These are phyloP conservation scores for Xylariales sp. DNA, from an alignment of 2,329 filamentous ascomycete species.

Conservation along the genomic window DNA sequence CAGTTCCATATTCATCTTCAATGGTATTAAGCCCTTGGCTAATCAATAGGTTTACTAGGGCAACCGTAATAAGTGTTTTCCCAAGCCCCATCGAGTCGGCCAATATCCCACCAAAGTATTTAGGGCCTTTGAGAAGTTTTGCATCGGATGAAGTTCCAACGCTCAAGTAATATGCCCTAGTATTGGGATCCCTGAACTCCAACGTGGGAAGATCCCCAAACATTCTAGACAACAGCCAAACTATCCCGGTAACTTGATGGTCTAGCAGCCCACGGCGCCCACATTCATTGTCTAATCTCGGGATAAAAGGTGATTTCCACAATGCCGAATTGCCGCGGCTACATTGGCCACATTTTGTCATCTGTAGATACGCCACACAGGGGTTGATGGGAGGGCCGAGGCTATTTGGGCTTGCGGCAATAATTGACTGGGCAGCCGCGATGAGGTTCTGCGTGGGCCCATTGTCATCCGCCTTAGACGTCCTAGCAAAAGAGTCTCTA, in stretches of 20 bases:
- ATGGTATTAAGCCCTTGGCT: constrained; percentile 39
- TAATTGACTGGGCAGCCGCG: constrained; percentile 42
- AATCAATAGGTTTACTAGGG: constrained; percentile 41
- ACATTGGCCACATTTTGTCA: constrained; percentile 43
- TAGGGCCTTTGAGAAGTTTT: constrained; percentile 38
- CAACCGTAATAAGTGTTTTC: constrained; percentile 45
- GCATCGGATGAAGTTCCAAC: constrained; percentile 25
- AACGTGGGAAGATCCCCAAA: constrained; percentile 44
- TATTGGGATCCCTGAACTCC: constrained; percentile 18
- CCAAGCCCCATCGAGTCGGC: constrained; percentile 49
- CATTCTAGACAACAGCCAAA: constrained; percentile 47
- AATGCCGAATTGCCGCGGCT: constrained; percentile 41
- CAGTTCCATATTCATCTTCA: constrained; percentile 11
- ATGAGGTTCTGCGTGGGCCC: constrained; percentile 38
- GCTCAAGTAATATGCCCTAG: neutral
- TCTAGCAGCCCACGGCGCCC: constrained; percentile 43
- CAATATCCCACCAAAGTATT: constrained; percentile 46
- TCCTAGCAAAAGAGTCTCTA: constrained; percentile 10
- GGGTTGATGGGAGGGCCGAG: constrained; percentile 46
- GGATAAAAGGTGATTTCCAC: constrained; percentile 44
- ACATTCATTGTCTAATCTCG: constrained; percentile 38
- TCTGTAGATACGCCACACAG: constrained; percentile 42
- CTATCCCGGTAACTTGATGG: constrained; percentile 48
- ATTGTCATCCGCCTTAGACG: constrained; percentile 14
- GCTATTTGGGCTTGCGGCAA: constrained; percentile 44